A percentile compares a stretch with the other conserved stretches of the same genome.
Conservation (phyloP, 2,329 filamentous ascomycete species). For the Apiospora malaysiana region DNA sequence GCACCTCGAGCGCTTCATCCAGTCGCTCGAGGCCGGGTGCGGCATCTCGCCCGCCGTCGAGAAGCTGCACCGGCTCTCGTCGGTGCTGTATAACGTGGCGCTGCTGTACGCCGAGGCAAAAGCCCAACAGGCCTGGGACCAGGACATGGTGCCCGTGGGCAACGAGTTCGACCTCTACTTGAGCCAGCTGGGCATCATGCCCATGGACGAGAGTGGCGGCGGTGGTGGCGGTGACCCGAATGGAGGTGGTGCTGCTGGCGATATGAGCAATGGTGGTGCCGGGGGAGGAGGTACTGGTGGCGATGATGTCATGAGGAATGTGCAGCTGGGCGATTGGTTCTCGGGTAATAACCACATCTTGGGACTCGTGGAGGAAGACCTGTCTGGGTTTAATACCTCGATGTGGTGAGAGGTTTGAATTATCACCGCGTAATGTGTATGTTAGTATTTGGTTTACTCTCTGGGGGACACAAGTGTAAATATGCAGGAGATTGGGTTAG, state of each 20-base stretch:
- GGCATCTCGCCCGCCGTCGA: conserved; percentile 53
- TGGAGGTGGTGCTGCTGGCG: neutral
- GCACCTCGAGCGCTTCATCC: conserved; percentile 56
- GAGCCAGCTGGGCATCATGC: conserved; percentile 42
- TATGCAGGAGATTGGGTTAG: neutral
- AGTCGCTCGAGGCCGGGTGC: conserved; percentile 56
- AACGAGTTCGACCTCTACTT: conserved; percentile 43
- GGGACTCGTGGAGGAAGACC: conserved; percentile 40
- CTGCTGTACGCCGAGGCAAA: conserved; percentile 64
- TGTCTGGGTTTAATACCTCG: conserved; percentile 38
- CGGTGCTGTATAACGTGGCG: conserved; percentile 63
- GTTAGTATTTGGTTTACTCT: neutral
- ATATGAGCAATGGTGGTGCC: neutral
- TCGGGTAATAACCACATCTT: conserved; percentile 41
- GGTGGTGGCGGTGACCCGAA: neutral
- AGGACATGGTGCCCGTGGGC: conserved; percentile 34
- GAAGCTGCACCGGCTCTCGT: conserved; percentile 62
- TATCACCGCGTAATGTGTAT: neutral
- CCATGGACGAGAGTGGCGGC: conserved; percentile 29
- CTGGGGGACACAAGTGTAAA: neutral
- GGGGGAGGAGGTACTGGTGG: conserved; percentile 20
- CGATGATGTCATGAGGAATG: conserved; percentile 32
- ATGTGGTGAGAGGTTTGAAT: conserved; percentile 22
- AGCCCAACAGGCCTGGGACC: conserved; percentile 41
- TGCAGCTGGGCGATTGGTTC: conserved; percentile 43